These are phyloP conservation scores for Micractinium conductrix DNA, from an alignment of 139 green algal species.

Conservation along the genomic window DNA sequence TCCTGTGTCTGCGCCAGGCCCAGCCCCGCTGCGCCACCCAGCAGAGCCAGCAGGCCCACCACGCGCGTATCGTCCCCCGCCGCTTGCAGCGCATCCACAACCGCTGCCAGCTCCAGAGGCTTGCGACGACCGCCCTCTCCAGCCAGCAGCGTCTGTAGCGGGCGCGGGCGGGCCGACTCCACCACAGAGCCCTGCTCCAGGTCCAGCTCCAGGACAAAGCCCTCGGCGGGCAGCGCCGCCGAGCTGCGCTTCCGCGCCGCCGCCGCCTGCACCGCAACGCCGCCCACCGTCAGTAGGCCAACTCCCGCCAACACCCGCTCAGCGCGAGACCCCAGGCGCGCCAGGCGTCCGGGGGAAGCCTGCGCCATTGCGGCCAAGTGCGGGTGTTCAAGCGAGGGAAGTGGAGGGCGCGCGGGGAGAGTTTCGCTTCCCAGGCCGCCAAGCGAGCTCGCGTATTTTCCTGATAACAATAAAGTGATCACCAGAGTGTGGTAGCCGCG, in stretches of 20 bases:
- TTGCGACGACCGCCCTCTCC: background rate
- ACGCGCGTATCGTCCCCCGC: constrained; percentile 86
- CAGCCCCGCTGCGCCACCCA: constrained; percentile 65
- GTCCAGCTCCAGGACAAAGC: constrained; percentile 32
- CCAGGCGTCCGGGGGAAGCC: background rate
- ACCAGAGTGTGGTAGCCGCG: too few relatives aligned
- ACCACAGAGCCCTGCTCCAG: background rate
- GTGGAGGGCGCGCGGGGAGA: background rate
- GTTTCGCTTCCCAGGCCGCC: too few relatives aligned
- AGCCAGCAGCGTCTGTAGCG: constrained; percentile 12
- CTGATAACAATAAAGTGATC: too few relatives aligned
- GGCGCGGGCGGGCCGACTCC: background rate
- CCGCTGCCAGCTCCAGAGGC: constrained; percentile 14
- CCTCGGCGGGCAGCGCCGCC: background rate
- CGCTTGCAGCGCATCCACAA: constrained; percentile 66
- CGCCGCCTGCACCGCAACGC: background rate
- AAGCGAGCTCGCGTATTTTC: too few relatives aligned
- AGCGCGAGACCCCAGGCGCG: background rate
- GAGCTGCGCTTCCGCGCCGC: background rate
- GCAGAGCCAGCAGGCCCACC: constrained; percentile 75
- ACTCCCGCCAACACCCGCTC: background rate
- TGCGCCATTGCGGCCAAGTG: background rate
- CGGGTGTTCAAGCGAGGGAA: background rate
- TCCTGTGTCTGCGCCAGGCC: constrained; percentile 61
- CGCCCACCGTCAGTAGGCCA: background rate